Evolutionary conservation across 164 flowering plant species (phyloP).

Genomic region (Tetrastigma voinierianum): DNA sequence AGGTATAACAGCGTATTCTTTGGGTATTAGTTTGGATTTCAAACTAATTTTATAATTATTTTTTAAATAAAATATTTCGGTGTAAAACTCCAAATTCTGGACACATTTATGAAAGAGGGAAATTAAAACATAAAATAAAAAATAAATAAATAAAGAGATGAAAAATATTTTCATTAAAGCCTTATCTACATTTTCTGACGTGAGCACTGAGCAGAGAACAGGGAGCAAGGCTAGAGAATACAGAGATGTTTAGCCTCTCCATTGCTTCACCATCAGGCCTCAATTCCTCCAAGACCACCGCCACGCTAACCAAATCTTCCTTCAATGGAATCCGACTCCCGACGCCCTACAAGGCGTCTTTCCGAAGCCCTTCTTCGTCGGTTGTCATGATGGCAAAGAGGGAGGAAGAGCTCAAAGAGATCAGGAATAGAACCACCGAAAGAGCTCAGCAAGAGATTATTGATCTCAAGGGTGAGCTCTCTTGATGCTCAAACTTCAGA

Average conservation of each 20-base stretch:
- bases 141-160: no score
- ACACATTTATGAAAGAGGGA: no score
- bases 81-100: no score
- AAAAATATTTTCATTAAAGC: no score
- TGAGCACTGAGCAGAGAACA: no score
- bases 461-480: slow-evolving; percentile 95
- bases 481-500: slow-evolving; percentile 78
- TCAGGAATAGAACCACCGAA: slow-evolving; percentile 72
- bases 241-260: slow-evolving; percentile 40
- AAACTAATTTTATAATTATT: no score
- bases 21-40: no score
- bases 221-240: not conserved
- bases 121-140: no score
- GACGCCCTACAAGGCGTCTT: slow-evolving; percentile 9
- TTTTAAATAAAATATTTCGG: no score
- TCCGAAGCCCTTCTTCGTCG: slow-evolving; percentile 16
- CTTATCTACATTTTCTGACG: no score
- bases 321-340: slow-evolving; percentile 55
- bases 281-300: slow-evolving; percentile 18
- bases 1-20: no score
- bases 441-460: slow-evolving; percentile 72
- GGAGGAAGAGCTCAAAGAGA: slow-evolving; percentile 81
- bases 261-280: slow-evolving; percentile 32
- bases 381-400: slow-evolving; percentile 86
- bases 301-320: slow-evolving; percentile 29